Conservation (phyloP, 2,329 filamentous ascomycete genomes). For the Colletotrichum acutatum region DNA sequence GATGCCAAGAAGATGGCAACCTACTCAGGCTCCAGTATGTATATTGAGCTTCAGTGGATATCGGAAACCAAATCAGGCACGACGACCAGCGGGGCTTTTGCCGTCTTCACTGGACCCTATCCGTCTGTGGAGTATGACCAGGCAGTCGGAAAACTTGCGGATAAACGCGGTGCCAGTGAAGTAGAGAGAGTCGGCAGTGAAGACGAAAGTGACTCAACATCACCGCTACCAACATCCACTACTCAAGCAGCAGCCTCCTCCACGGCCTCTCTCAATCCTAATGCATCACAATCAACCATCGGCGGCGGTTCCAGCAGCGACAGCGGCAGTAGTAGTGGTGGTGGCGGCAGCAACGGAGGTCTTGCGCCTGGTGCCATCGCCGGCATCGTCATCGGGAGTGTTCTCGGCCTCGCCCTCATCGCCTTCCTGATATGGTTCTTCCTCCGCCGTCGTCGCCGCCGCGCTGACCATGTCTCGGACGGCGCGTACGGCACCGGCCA, state of each 20-base stretch:
- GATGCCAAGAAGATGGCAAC: not conserved
- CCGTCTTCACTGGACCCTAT: not conserved
- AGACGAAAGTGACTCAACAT: not conserved
- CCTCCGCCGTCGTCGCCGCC: slow-evolving; percentile 51
- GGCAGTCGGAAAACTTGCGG: not conserved
- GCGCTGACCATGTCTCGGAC: slow-evolving; percentile 38
- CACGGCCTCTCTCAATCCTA: not conserved
- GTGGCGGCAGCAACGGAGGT: slow-evolving; percentile 31
- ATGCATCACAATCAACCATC: not conserved
- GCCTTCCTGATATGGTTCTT: slow-evolving; percentile 55
- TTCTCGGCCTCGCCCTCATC: slow-evolving; percentile 52
- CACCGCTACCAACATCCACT: not conserved
- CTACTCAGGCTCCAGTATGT: not conserved
- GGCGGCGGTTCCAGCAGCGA: not conserved
- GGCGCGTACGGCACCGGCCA: slow-evolving; percentile 43
- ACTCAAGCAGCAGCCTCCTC: not conserved
- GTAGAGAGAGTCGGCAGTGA: not conserved
- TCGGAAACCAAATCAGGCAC: not conserved
- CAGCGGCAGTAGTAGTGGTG: not conserved
- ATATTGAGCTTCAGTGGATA: slow-evolving; percentile 1
- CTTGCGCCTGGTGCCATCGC: slow-evolving; percentile 56
- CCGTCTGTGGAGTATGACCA: not conserved
- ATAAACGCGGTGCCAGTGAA: not conserved
- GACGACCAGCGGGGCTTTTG: slow-evolving; percentile 16
- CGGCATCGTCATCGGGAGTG: slow-evolving; percentile 57